Evolutionary conservation across 352 stramenopile species (phyloP).

Genomic region (Achlya hypogyna): DNA sequence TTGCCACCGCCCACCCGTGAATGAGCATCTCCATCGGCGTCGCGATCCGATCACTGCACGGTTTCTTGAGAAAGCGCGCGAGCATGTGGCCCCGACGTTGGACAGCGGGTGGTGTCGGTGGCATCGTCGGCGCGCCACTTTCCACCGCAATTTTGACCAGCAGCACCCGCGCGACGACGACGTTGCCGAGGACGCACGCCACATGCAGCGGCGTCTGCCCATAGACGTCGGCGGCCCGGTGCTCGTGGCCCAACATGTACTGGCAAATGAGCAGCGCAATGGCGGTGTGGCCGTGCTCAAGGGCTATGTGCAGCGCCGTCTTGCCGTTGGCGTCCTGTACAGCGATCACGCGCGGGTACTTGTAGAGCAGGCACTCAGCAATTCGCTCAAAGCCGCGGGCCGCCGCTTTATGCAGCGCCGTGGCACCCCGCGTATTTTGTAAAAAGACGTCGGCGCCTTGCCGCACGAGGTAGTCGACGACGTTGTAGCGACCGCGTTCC

Average conservation of each 20-base stretch:
- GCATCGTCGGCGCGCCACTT: neutral
- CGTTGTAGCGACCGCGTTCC: conserved; percentile 11
- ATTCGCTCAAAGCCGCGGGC: conserved; percentile 15
- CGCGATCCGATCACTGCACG: neutral
- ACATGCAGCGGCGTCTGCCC: conserved; percentile 12
- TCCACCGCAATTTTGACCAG: neutral
- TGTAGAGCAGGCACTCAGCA: conserved; percentile 3
- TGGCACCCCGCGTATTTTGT: neutral
- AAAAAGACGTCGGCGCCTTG: conserved; percentile 2
- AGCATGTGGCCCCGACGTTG: neutral
- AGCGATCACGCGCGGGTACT: neutral
- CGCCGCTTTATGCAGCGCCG: conserved; percentile 1
- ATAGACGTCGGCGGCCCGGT: neutral
- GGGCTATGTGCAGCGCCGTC: conserved; percentile 12
- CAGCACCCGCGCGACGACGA: neutral
- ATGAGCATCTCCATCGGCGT: neutral
- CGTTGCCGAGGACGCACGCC: conserved; percentile 12
- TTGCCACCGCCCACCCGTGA: neutral
- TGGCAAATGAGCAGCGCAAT: conserved; percentile 15
- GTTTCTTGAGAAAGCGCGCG: neutral
- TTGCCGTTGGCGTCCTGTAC: conserved; percentile 14
- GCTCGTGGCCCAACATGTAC: conserved; percentile 1
- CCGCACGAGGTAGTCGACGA: conserved; percentile 4
- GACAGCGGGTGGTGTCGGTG: neutral
- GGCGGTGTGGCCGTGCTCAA: neutral